phyloP scores from a whole-genome alignment of 2,329 filamentous ascomycete species.

The Colletotrichum siamense region DNA sequence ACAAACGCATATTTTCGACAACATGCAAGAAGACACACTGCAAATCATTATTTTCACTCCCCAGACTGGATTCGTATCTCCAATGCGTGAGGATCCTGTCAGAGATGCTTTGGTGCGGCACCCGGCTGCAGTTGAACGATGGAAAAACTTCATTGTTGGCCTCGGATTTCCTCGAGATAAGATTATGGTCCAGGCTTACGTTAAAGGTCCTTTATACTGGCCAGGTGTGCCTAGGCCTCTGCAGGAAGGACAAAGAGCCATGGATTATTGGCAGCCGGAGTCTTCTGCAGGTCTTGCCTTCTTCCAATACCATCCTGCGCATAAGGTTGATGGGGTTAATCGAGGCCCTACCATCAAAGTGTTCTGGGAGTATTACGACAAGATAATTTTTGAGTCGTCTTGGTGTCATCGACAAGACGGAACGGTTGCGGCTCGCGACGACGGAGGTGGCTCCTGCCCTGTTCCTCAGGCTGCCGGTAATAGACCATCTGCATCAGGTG shows the following conservation, averaged over 20 bases:
- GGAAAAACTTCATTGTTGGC: neutral
- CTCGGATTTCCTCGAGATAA: neutral
- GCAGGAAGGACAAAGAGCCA: fast-evolving
- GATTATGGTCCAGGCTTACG: neutral
- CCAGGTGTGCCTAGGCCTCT: neutral
- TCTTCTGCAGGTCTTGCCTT: neutral
- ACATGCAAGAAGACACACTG: neutral
- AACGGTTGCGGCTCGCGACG: neutral
- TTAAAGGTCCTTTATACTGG: neutral
- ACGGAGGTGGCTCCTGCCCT: neutral
- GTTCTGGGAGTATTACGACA: neutral
- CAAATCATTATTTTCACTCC: neutral
- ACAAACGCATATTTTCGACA: neutral
- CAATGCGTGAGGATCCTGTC: neutral
- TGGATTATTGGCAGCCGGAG: neutral
- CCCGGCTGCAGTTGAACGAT: fast-evolving
- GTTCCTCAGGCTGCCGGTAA: neutral
- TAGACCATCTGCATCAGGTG: neutral
- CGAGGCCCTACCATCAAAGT: neutral
- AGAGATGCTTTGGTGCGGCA: neutral
- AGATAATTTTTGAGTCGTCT: neutral
- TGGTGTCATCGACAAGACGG: neutral
- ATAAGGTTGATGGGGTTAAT: neutral
- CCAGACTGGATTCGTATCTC: fast-evolving
- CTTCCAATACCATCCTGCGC: neutral